Evolutionary conservation across 345 rosid species (phyloP), one percentile per base, ranked within the genome.

Genomic region (Linum tenue): DNA sequence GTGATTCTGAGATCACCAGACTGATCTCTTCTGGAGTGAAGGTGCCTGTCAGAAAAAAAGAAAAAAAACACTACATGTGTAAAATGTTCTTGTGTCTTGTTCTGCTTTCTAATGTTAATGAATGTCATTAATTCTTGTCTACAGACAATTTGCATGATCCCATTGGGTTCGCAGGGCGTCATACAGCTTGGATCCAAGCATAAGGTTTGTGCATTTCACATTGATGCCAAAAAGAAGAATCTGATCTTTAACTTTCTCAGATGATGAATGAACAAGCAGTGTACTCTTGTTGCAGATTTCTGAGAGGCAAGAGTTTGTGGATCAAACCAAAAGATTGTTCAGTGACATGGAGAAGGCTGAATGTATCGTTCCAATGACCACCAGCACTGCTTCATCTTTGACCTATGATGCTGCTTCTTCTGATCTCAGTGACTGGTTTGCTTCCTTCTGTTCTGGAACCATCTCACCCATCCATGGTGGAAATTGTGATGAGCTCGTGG

Each of bases 101-200:
- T 17, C 60, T 55, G 22, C 31, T 51, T 62, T 60, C 38, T 66
- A 50, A 71, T 31, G 36, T 48, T 62, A 11, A 69, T 39, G 69
- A 68, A 43, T 22, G 31, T 22, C 31, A 22, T 22, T 22, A 22
- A 22, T 22, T 65, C 6, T 44, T 55, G 55, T 77, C 65, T 67
- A 73, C 89, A 92, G 99, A 88, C 96, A n/a, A 72, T 90, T 60
- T 86, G 86, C 56, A 75, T 86, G 53, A 78, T 90, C 67, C 79
- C 96, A 3, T 70, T 84, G 61, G 83, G 80, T 77, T 74, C 85
- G 5, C 72, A 65, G 38, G 96, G 96, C 56, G 95, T 92, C 59
- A 43, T 88, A 62, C 95, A 84, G 77, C 81, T 92, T 66, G 99
- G 99, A 77, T 86, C 99, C 60, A 76, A 72, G 64, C 73, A 68